These are phyloP conservation scores for Filobasidium wieringae DNA, from an alignment of 768 basidiomycete species.

Conservation along the genomic window DNA sequence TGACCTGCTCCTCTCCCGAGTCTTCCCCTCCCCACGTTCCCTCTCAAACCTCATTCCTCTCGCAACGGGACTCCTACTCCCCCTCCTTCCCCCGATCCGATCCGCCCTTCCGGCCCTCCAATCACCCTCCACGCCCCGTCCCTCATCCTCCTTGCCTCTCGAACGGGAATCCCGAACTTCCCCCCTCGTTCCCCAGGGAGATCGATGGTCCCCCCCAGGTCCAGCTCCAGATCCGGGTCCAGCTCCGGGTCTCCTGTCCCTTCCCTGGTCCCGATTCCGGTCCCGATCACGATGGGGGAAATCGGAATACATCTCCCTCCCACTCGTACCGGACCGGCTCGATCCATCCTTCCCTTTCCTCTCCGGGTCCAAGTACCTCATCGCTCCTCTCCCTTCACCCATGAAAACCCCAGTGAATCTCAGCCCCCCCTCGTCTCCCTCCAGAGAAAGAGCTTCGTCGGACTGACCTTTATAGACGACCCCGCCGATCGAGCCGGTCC, in stretches of 20 bases:
- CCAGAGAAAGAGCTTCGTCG: too few relatives aligned
- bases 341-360: neutral
- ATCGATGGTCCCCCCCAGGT: too few relatives aligned
- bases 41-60: conserved; percentile 13
- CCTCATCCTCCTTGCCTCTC: neutral
- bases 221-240: too few relatives aligned
- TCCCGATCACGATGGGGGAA: neutral
- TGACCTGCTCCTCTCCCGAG: neutral
- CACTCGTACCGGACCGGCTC: neutral
- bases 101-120: conserved; percentile 10
- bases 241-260: too few relatives aligned
- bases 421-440: neutral
- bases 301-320: neutral
- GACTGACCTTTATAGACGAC: conserved; percentile 35
- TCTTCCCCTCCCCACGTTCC: neutral
- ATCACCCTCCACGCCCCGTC: neutral
- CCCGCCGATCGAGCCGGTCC: conserved; percentile 21
- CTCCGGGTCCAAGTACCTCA: conserved; percentile 36
- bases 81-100: conserved; percentile 5
- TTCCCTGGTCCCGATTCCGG: neutral
- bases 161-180: neutral
- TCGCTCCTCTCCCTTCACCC: conserved; percentile 30
- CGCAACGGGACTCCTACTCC: conserved; percentile 4
- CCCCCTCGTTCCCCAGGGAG: neutral
- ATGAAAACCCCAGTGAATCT: neutral